Base-by-base conservation (phyloP, 2,329 filamentous ascomycete genomes). In the Ophiostoma himal-ulmi region DNA sequence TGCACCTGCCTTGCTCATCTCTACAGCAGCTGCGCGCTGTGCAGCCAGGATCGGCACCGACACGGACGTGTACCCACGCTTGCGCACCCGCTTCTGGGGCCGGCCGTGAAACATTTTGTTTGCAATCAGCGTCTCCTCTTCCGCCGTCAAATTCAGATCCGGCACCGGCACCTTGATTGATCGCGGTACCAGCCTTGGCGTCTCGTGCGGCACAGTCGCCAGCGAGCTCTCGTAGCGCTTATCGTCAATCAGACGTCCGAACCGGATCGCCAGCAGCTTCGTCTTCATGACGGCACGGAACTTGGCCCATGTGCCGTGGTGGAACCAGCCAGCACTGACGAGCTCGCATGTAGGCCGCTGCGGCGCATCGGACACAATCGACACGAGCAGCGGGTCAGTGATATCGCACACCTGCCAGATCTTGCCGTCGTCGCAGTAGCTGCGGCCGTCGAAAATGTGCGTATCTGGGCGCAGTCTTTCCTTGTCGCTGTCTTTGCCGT, bases 391-490 rank as follows among this genome's bases (percentile, higher is more conserved):
- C 0, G 93, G 91, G 75, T 98, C 94, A 0, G 88, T 90, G 70
- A 98, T 90, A 78, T 99, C 95, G 80, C 93, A 96, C 36, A 96
- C 86, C 82, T 98, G 95, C 91, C 93, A 99, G 68, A 95, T 89
- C 76, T 95, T 95, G 54, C 93, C 93, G 76, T 97, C 93, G 1
- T 87, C 86, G 20, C 88, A 87, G 70, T 94, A 87, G 1, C 85
- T 85, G 71, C 88, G 83, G 66, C 94, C 94, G 72, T 96, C 92
- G 79, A 97, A 98, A 1, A 94, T 82, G 78, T 98, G 94, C 69
- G 84, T 89, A 39, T 81, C 78, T 26, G 78, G 79, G 44, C 81
- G 77, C 4, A 57, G 3, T 11, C 3, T 10, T 22, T 4, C 11
- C 20, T 30, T 34, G 11, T 26, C 81, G 80, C 64, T 34, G 26